A percentile compares a stretch with the other conserved stretches of the same genome.
Evolutionary conservation across 2,329 filamentous ascomycete species (phyloP).

Genomic region (Fusarium compactum): DNA sequence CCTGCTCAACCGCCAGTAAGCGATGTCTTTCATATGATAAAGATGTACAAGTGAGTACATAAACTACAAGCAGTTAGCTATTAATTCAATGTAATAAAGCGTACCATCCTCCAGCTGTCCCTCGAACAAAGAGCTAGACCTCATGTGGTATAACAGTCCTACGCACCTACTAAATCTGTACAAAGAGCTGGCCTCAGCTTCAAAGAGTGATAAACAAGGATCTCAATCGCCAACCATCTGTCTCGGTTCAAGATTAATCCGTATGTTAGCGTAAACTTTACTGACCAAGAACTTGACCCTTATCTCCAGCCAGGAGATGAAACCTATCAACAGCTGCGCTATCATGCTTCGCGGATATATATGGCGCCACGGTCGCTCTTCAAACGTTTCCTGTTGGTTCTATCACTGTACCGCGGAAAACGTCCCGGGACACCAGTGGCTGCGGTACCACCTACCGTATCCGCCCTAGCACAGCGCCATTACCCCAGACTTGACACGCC

Average conservation of each 20-base stretch:
- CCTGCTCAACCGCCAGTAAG: not conserved
- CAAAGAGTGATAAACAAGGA: slow-evolving; percentile 2
- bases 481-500: not conserved
- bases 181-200: slow-evolving; percentile 9
- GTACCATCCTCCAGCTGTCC: not conserved
- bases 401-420: not conserved
- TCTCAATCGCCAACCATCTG: not conserved
- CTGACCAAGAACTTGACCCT: not conserved
- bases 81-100: not conserved
- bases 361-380: slow-evolving; percentile 9
- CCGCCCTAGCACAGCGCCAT: not conserved
- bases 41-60: not conserved
- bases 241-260: not conserved
- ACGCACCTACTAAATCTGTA: slow-evolving; percentile 5
- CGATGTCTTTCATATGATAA: not conserved
- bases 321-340: not conserved
- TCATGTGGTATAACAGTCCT: not conserved
- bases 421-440: slow-evolving; percentile 1
- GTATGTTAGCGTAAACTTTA: not conserved
- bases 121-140: not conserved
- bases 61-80: not conserved
- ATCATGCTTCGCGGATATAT: slow-evolving; percentile 11
- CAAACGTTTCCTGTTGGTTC: not conserved
- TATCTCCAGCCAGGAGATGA: not conserved
- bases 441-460: slow-evolving; percentile 17